Percentiles rank a stretch among this genome's conserved stretches.
Conservation (phyloP, 78 protist species). For the Diacronema lutheri region DNA sequence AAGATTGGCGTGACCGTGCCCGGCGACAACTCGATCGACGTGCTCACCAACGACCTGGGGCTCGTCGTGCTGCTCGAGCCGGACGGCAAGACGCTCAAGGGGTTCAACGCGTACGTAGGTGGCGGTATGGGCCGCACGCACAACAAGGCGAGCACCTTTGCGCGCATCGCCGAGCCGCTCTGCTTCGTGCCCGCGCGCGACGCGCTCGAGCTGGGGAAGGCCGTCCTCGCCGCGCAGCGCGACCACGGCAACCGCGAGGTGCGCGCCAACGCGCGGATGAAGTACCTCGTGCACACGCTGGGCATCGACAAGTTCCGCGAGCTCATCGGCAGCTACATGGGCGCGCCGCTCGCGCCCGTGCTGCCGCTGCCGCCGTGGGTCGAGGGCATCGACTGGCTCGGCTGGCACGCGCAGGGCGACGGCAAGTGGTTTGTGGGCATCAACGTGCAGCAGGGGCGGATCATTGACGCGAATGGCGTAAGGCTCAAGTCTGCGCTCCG, state of each 20-base stretch:
- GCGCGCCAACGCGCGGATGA: conserved; percentile 41
- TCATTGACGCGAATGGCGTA: conserved; percentile 28
- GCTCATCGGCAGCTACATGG: conserved; percentile 37
- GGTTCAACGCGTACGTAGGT: conserved; percentile 21
- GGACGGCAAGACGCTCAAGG: conserved; percentile 27
- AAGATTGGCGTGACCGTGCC: conserved; percentile 43
- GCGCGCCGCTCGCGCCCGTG: not conserved
- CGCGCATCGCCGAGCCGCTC: conserved; percentile 23
- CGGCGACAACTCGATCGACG: conserved; percentile 30
- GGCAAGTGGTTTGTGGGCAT: conserved; percentile 44
- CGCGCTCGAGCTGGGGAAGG: not conserved
- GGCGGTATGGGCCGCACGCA: conserved; percentile 39
- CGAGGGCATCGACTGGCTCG: conserved; percentile 43
- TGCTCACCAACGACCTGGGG: conserved; percentile 34
- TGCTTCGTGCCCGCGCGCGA: conserved; percentile 23
- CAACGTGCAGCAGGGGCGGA: conserved; percentile 56
- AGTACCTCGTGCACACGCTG: conserved; percentile 51
- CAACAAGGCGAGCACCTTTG: conserved; percentile 29
- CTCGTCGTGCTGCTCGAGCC: conserved; percentile 14
- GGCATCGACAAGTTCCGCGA: conserved; percentile 37
- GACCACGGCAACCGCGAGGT: conserved; percentile 77
- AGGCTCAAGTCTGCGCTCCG: conserved; percentile 61
- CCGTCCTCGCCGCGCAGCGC: conserved; percentile 58
- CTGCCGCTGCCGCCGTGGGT: conserved; percentile 40
- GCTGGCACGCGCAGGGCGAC: conserved; percentile 66